These are phyloP conservation scores for Polyporus tsugae DNA, from an alignment of 1,284 basidiomycete species.

Conservation along the genomic window DNA sequence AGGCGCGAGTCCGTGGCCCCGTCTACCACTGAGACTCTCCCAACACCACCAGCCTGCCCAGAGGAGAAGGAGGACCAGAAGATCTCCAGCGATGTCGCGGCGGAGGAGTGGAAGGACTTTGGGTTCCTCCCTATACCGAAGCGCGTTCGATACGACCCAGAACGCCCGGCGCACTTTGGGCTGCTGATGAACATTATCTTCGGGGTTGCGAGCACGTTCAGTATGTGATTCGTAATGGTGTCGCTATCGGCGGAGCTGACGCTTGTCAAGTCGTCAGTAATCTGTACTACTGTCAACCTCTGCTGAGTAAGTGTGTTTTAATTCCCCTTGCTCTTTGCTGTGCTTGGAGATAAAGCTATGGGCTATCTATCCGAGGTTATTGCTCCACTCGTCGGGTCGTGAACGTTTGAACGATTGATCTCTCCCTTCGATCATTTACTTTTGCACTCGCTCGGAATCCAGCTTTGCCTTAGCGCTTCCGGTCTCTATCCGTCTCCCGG, in stretches of 20 bases:
- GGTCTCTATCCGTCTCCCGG: neutral
- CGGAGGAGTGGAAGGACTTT: slow-evolving; percentile 51
- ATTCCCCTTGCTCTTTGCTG: too few relatives aligned
- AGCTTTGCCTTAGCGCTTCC: neutral
- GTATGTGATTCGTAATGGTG: slow-evolving; percentile 39
- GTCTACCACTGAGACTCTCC: slow-evolving; percentile 17
- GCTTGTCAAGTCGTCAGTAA: slow-evolving; percentile 53
- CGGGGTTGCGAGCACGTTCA: slow-evolving; percentile 71
- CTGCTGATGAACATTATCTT: slow-evolving; percentile 68
- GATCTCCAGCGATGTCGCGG: neutral
- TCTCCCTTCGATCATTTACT: neutral
- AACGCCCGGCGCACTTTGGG: slow-evolving; percentile 67
- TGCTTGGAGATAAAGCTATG: too few relatives aligned
- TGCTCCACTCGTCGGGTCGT: too few relatives aligned
- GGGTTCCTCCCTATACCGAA: slow-evolving; percentile 73
- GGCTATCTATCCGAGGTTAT: too few relatives aligned
- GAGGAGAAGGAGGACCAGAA: neutral
- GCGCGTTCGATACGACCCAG: slow-evolving; percentile 65
- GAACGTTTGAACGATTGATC: neutral
- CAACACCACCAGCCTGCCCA: slow-evolving; percentile 1
- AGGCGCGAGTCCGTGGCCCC: neutral
- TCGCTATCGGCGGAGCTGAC: slow-evolving; percentile 3
- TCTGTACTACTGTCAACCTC: slow-evolving; percentile 77
- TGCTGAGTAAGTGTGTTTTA: slow-evolving; percentile 58
- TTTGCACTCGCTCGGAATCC: neutral